Base-by-base conservation (phyloP, 495 filamentous ascomycete genomes). In the Aspergillus cristatus region DNA sequence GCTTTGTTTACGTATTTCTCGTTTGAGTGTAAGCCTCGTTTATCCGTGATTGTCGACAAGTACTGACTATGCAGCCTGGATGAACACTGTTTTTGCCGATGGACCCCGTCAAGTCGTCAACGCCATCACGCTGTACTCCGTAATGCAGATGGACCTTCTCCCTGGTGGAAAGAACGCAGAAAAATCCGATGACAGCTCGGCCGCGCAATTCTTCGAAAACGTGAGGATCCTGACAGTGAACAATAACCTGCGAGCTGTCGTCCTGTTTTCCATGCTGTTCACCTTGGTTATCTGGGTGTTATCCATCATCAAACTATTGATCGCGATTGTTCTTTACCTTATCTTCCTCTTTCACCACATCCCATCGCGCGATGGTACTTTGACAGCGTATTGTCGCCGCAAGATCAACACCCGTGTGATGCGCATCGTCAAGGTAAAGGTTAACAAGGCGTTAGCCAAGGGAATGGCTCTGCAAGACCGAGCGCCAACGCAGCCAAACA, bases 1-100 rank as follows among this genome's bases (percentile, higher is more conserved):
- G 91, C 89, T 8, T 70, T 98, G 2, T 94, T 95, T 51, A 81
- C 86, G 20, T 95, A 94, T 52, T 98, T 96, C 59, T 82, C 82
- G 13, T 96, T 96, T 55, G 82, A 96, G 65, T 80, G 86, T 86
- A 56, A 63, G 75, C 56, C 17, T 12, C 18, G 16, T 25, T 18
- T 26, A 28, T 12, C 3, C 34, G 32, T 36, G 13, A 12, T 1
- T 18, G 12, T 6, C 8, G 6, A 32, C 6, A 11, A 4, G 33
- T 38, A 24, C 50, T 66, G 35, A 63, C 18, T 8, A 17, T 28
- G 6, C 45, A 85, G 85, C 83, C 35, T 95, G 91, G 81, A 73
- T 95, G 54, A 82, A 86, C 34, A 78, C 88, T 18, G 62, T 95
- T 35, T 72, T 96, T 46, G 91, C 88, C 30, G 84, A 93, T 61